These are phyloP conservation scores for Cladosporium sp. DNA, from an alignment of 2,329 filamentous ascomycete genomes.

Conservation along the genomic window DNA sequence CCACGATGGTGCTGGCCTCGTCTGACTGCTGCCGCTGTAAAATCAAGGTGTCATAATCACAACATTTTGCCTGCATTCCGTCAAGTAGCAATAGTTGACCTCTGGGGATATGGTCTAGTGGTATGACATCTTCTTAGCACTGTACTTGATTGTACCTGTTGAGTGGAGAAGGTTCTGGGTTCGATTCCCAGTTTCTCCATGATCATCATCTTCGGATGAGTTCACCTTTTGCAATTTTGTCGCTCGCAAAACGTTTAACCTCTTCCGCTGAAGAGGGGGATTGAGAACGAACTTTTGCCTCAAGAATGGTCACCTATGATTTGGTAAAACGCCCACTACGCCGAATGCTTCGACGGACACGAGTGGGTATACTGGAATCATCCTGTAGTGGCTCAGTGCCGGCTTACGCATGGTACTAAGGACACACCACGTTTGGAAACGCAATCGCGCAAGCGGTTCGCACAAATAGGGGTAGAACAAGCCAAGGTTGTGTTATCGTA, in stretches of 20 bases:
- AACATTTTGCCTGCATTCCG: too few relatives aligned
- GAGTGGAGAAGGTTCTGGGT: background rate
- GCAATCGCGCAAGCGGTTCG: too few relatives aligned
- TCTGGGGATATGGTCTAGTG: background rate
- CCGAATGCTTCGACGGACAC: background rate
- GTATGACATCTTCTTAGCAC: constrained; percentile 8
- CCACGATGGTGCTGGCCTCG: too few relatives aligned
- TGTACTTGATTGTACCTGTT: background rate
- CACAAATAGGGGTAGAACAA: background rate
- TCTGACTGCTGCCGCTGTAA: too few relatives aligned
- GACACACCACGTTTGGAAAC: too few relatives aligned
- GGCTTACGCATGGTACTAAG: too few relatives aligned
- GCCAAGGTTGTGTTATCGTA: background rate
- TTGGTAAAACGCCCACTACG: too few relatives aligned
- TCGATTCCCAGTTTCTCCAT: constrained; percentile 2
- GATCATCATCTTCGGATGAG: background rate
- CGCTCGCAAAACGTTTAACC: too few relatives aligned
- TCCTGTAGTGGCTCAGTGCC: background rate
- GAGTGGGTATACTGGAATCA: background rate
- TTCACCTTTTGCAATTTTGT: background rate
- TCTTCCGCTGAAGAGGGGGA: too few relatives aligned
- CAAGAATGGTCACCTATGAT: too few relatives aligned
- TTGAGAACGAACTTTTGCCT: too few relatives aligned
- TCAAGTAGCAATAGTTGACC: background rate
- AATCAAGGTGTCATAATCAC: too few relatives aligned